Evolutionary conservation across 139 green algal genomes (phyloP).

Genomic region (Chloropicon primus): DNA sequence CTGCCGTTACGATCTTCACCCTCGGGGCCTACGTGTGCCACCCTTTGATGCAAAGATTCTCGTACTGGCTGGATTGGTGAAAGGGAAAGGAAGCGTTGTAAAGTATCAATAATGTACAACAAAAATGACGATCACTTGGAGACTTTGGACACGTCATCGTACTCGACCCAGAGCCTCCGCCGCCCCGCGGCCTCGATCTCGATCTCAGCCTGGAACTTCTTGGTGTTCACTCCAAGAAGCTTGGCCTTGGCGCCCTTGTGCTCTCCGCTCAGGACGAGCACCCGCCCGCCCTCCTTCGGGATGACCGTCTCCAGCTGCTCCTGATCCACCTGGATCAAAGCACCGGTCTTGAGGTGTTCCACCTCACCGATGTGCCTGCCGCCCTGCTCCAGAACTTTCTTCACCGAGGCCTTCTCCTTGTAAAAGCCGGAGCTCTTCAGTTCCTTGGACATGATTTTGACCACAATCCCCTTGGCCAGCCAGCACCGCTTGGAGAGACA

Average conservation of each 20-base stretch:
- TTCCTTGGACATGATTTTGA: background rate
- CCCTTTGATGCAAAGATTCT: conserved; percentile 75
- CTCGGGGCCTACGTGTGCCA: conserved; percentile 79
- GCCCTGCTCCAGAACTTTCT: background rate
- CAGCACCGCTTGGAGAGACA: background rate
- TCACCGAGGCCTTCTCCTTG: background rate
- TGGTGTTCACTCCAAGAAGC: background rate
- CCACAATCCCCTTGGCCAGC: background rate
- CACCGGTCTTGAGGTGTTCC: background rate
- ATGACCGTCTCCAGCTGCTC: background rate
- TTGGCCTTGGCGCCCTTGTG: background rate
- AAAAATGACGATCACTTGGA: too few relatives aligned
- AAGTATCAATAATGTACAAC: too few relatives aligned
- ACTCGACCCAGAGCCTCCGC: background rate
- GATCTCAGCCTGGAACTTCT: background rate
- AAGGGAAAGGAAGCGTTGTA: too few relatives aligned
- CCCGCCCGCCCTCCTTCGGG: background rate
- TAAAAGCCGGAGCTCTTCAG: background rate
- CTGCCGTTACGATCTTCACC: conserved; percentile 55
- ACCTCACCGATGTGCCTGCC: background rate
- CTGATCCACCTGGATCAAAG: background rate
- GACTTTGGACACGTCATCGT: background rate
- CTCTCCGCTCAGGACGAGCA: background rate
- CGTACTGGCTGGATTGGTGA: conserved; percentile 76
- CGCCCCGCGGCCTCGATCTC: background rate